Percentiles rank a stretch among this genome's conserved stretches.
These are phyloP conservation scores for Huntiella moniliformis DNA, from an alignment of 2,329 filamentous ascomycete genomes.

Conservation along the genomic window DNA sequence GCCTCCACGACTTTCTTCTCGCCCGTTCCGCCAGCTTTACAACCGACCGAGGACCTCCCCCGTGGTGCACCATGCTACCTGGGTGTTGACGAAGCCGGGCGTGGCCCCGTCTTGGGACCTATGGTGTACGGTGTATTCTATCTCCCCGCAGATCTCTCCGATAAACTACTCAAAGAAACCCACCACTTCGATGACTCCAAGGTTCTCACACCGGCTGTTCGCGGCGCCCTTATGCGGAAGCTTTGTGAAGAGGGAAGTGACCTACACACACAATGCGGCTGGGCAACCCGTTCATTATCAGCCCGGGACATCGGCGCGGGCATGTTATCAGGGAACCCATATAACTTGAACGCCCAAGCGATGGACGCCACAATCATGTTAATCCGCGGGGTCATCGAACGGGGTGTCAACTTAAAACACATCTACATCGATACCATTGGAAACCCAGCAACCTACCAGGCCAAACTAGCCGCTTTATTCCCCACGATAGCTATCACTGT, in stretches of 20 bases:
- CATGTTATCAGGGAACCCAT: conserved; percentile 52
- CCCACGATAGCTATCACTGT: conserved; percentile 58
- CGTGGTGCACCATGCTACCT: conserved; percentile 44
- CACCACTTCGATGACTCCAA: conserved; percentile 95
- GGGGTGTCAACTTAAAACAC: conserved; percentile 66
- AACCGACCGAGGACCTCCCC: conserved; percentile 17
- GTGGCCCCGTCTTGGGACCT: conserved; percentile 76
- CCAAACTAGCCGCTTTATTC: conserved; percentile 65
- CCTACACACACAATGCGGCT: conserved; percentile 46
- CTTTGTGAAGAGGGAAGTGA: conserved; percentile 46
- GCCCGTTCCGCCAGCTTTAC: conserved; percentile 41
- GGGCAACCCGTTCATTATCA: conserved; percentile 65
- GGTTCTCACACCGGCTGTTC: conserved; percentile 63
- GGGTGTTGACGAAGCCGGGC: conserved; percentile 83
- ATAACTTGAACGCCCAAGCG: conserved; percentile 93
- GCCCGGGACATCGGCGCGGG: conserved; percentile 64
- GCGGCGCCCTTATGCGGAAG: conserved; percentile 47
- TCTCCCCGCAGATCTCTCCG: conserved; percentile 54
- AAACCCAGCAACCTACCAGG: conserved; percentile 64
- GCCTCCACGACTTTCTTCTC: conserved; percentile 56
- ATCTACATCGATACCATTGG: conserved; percentile 95
- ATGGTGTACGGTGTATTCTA: conserved; percentile 57
- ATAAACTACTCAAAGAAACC: conserved; percentile 54
- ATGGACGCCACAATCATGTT: conserved; percentile 78
- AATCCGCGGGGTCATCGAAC: conserved; percentile 56